Evolutionary conservation across 169 alveolate genomes (phyloP).

Genomic region (Cryptosporidium baileyi): DNA sequence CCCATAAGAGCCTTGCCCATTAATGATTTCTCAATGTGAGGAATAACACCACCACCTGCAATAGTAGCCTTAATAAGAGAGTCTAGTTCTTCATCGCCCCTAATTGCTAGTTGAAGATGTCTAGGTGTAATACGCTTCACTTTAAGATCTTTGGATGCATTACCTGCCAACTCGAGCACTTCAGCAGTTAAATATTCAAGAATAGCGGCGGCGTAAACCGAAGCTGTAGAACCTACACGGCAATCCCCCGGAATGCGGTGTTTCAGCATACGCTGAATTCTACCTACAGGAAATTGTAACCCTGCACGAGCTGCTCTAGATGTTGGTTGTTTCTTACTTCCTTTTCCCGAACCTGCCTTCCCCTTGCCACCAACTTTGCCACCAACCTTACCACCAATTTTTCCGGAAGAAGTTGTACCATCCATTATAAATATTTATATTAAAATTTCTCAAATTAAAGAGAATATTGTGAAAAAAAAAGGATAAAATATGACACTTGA

Average conservation of each 20-base stretch:
- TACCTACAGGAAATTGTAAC: slow-evolving; percentile 99
- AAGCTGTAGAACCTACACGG: slow-evolving; percentile 99
- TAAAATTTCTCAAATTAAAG: not conserved
- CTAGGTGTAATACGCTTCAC: slow-evolving; percentile 96
- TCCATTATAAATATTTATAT: slow-evolving; percentile 24
- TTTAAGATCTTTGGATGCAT: slow-evolving; percentile 98
- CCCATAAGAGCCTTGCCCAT: slow-evolving; percentile 83
- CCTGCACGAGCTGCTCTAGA: slow-evolving; percentile 99
- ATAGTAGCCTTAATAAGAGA: slow-evolving; percentile 97
- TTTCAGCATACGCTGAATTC: slow-evolving; percentile 98
- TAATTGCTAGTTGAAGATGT: slow-evolving; percentile 94
- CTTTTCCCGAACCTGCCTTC: slow-evolving; percentile 92
- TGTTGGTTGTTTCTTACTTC: slow-evolving; percentile 95
- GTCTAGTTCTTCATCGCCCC: slow-evolving; percentile 98
- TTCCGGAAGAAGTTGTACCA: slow-evolving; percentile 53
- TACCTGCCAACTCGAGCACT: slow-evolving; percentile 99
- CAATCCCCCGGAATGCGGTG: slow-evolving; percentile 95
- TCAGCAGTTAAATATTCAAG: slow-evolving; percentile 99
- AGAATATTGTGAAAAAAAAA: too few relatives aligned
- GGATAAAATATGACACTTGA: too few relatives aligned
- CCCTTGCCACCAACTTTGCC: slow-evolving; percentile 90
- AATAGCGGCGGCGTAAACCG: slow-evolving; percentile 99
- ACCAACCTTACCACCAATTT: slow-evolving; percentile 85
- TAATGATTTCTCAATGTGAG: slow-evolving; percentile 95
- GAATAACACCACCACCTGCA: slow-evolving; percentile 99